A percentile compares a stretch with the other conserved stretches of the same genome.
phyloP scores from a whole-genome alignment of 164 flowering plant genomes.

The Tinospora cordifolia region DNA sequence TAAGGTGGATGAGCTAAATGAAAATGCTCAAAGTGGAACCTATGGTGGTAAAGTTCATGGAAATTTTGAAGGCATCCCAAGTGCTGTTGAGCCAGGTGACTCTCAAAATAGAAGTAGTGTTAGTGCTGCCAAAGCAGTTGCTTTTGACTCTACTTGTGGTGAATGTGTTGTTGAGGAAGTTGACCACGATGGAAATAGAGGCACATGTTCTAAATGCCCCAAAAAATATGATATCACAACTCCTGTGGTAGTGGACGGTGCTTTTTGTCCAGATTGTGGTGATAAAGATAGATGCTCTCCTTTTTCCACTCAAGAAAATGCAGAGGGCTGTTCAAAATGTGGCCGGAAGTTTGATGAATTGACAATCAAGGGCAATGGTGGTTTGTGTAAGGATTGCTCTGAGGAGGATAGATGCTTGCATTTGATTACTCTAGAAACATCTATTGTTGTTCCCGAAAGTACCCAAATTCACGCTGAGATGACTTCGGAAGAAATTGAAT shows the following conservation, averaged over 20 bases:
- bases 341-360: slow-evolving; percentile 28
- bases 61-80: slow-evolving; percentile 19
- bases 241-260: slow-evolving; percentile 25
- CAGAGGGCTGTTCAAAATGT: slow-evolving; percentile 49
- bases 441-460: slow-evolving; percentile 12
- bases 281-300: slow-evolving; percentile 21
- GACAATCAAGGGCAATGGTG: slow-evolving; percentile 26
- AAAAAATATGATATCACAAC: slow-evolving; percentile 27
- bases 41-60: slow-evolving; percentile 21
- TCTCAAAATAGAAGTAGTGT: slow-evolving; percentile 22
- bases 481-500: slow-evolving; percentile 18
- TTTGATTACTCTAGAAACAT: slow-evolving; percentile 11
- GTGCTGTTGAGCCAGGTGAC: slow-evolving; percentile 22
- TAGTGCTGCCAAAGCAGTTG: slow-evolving; percentile 17
- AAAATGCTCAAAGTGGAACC: slow-evolving; percentile 23
- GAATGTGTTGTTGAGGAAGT: slow-evolving; percentile 21
- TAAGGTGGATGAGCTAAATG: slow-evolving; percentile 39
- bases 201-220: slow-evolving; percentile 55
- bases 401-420: slow-evolving; percentile 21
- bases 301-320: slow-evolving; percentile 14
- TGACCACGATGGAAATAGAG: slow-evolving; percentile 20
- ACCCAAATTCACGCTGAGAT: slow-evolving; percentile 14
- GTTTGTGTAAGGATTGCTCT: slow-evolving; percentile 53
- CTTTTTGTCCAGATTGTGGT: slow-evolving; percentile 56
- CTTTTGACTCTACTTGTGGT: slow-evolving; percentile 22